Conservation (phyloP, 1,284 basidiomycete genomes). For the Irpex sp. region DNA sequence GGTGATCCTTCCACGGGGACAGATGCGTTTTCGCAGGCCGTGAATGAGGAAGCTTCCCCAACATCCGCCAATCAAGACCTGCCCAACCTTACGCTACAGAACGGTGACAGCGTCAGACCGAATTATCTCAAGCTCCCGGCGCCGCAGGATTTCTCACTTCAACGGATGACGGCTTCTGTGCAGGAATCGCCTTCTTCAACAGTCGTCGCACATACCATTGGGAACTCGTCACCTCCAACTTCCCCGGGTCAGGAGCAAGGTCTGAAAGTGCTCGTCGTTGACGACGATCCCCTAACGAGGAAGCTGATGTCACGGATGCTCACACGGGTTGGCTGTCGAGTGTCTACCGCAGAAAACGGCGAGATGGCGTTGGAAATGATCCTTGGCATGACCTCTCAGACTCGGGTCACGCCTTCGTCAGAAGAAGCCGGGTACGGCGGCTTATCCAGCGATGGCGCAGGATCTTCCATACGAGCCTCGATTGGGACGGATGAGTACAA, state of each 20-base stretch:
- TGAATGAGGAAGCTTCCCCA: constrained; percentile 16
- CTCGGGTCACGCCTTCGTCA: constrained; percentile 27
- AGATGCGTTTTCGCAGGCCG: constrained; percentile 11
- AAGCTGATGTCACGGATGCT: constrained; percentile 82
- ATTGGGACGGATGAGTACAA: constrained; percentile 24
- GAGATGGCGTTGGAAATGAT: constrained; percentile 78
- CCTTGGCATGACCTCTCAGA: constrained; percentile 28
- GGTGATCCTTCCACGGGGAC: constrained; percentile 45
- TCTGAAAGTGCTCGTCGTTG: constrained; percentile 68
- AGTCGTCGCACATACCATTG: constrained; percentile 5
- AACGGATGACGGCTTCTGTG: neutral
- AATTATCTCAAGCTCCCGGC: constrained; percentile 4
- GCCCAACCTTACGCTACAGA: neutral
- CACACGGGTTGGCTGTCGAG: constrained; percentile 75
- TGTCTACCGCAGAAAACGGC: constrained; percentile 86
- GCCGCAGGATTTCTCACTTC: constrained; percentile 5
- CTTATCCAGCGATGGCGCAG: constrained; percentile 16
- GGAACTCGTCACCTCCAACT: constrained; percentile 2
- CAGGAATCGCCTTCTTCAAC: constrained; percentile 14
- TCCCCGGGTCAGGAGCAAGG: constrained; percentile 34
- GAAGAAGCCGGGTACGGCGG: constrained; percentile 27
- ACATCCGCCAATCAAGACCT: constrained; percentile 4
- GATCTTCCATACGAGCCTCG: constrained; percentile 9
- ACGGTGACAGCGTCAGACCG: neutral
- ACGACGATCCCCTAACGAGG: constrained; percentile 78